Evolutionary conservation across 2,329 filamentous ascomycete species (phyloP), one percentile per base, ranked within the genome.

Genomic region (Fusarium torulosum): DNA sequence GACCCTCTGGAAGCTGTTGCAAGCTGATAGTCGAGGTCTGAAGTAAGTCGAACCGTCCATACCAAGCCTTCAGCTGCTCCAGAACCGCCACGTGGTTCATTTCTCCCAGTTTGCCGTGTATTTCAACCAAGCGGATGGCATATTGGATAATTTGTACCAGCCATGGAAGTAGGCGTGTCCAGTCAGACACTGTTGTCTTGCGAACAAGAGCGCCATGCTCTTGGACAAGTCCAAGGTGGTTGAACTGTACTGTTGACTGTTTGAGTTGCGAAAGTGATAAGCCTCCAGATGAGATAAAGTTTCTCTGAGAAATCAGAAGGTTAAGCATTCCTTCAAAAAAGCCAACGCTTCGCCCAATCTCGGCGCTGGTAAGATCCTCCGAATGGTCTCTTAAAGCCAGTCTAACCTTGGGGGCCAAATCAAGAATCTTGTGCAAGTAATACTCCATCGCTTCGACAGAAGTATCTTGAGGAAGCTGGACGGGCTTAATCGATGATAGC

Each of bases 241-340:
- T 68, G 33, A 85, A 75, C 29, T 80, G 74, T 1, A 67, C 60
- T 3, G 83, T 76, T 1, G 79, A 63, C n/a, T 55, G 66, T 19
- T 80, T 74, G 7, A 89, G 77, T 15, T 74, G 74, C 14, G 74
- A 71, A 13, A 85, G 72, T 2, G 79, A 75, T 15, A 73, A 75
- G 4, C 82, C 68, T 14, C 79, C 73, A 19, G 77, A 68, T 41
- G 81, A 78, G 33, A 90, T 79, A 7, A 80, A 77, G 45, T 76
- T 77, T 59, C 90, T 84, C 75, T 94, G 91, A 5, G 81, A 79
- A 14, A 92, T 74, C 2, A 87, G 76, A n/a, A 88, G 80, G 60
- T 90, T 85, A 29, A 98, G 81, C 60, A 97, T 84, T 25, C 94
- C 93, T 76, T 99, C 96, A n/a, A 97, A 82, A 67, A 92, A 92